Evolutionary conservation across 208 protist species (phyloP).

Genomic region (Leptomonas seymouri): DNA sequence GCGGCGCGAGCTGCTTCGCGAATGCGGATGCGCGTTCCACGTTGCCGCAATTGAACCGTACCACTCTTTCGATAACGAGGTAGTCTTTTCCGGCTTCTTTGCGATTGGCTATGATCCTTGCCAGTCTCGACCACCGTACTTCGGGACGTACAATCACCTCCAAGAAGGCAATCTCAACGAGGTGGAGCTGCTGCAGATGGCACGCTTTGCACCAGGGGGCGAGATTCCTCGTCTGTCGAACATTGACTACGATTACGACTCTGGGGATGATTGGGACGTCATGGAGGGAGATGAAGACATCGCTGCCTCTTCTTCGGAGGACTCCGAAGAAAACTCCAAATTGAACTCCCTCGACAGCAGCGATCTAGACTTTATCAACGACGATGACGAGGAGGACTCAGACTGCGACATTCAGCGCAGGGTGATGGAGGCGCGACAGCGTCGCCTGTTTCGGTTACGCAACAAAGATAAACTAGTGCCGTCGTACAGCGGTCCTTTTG

Average conservation of each 20-base stretch:
- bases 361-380: constrained; percentile 81
- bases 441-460: constrained; percentile 70
- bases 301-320: constrained; percentile 36
- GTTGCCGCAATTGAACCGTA: constrained; percentile 33
- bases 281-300: constrained; percentile 82
- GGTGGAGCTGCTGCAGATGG: constrained; percentile 61
- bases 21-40: constrained; percentile 69
- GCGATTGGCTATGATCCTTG: constrained; percentile 88
- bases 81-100: constrained; percentile 76
- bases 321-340: constrained; percentile 21
- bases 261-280: constrained; percentile 87
- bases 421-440: constrained; percentile 73
- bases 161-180: constrained; percentile 56
- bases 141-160: constrained; percentile 81
- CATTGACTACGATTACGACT: constrained; percentile 91
- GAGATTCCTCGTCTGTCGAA: constrained; percentile 72
- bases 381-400: constrained; percentile 69
- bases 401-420: constrained; percentile 77
- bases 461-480: constrained; percentile 86
- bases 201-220: constrained; percentile 46
- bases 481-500: constrained; percentile 83
- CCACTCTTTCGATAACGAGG: constrained; percentile 62
- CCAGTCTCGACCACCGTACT: constrained; percentile 84
- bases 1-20: constrained; percentile 23
- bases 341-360: constrained; percentile 49